phyloP scores from a whole-genome alignment of 306 rosid genomes.

The Castanospermum australe region DNA sequence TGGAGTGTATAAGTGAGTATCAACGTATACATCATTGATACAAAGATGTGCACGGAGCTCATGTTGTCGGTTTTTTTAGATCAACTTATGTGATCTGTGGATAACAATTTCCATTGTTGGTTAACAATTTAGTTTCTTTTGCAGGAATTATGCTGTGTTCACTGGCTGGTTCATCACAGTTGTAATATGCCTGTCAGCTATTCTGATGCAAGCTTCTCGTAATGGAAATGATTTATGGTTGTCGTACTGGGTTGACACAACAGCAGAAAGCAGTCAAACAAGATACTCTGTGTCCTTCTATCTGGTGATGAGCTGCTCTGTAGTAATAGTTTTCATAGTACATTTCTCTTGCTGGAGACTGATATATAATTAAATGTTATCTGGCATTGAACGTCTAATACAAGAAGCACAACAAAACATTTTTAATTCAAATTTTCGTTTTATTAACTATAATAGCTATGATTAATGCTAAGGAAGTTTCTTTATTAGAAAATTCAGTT shows the following conservation, averaged over 20 bases:
- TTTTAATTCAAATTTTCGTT: not conserved
- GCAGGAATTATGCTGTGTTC: conserved; percentile 81
- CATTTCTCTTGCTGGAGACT: conserved; percentile 14
- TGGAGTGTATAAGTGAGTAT: conserved; percentile 77
- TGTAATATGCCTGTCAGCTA: conserved; percentile 75
- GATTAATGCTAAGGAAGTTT: not conserved
- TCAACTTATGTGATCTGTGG: not conserved
- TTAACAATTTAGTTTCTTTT: conserved; percentile 22
- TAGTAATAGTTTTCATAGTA: not conserved
- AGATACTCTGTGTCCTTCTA: conserved; percentile 70
- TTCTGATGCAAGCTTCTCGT: conserved; percentile 94
- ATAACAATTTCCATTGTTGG: not conserved
- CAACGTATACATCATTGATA: not conserved
- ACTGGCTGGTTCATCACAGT: conserved; percentile 70
- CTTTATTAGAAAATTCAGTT: not conserved
- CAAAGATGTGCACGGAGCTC: not conserved
- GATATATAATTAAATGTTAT: conserved; percentile 15
- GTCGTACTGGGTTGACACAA: conserved; percentile 92
- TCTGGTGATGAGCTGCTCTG: conserved; percentile 56
- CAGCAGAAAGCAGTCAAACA: conserved; percentile 49
- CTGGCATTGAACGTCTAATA: not conserved
- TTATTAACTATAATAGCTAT: not conserved
- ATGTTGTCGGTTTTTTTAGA: conserved; percentile 15
- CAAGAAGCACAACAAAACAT: conserved; percentile 9
- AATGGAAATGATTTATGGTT: conserved; percentile 97